Percentiles rank a stretch among this genome's conserved stretches.
Conservation (phyloP, 768 basidiomycete species). For the Kwoniella sp. region DNA sequence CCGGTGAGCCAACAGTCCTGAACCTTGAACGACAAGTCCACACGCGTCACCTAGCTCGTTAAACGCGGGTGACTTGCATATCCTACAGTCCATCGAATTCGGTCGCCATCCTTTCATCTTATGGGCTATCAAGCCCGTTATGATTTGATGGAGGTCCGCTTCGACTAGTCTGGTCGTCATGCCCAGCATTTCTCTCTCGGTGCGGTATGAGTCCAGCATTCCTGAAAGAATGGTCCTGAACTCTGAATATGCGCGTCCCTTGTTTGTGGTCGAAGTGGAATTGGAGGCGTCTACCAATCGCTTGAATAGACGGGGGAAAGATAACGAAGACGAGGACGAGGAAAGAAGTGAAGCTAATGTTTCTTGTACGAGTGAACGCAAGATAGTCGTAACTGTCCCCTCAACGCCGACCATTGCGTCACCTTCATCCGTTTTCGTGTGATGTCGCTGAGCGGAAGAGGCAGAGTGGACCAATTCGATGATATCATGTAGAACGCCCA, state of each 20-base stretch:
- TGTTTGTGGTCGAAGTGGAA: slow-evolving; percentile 50
- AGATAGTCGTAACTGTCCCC: slow-evolving; percentile 58
- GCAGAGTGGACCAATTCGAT: slow-evolving; percentile 76
- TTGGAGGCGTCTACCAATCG: slow-evolving; percentile 78
- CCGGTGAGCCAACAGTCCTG: neutral
- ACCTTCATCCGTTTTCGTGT: neutral
- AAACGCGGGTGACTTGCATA: slow-evolving; percentile 1
- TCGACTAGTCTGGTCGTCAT: slow-evolving; percentile 81
- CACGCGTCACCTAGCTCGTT: neutral
- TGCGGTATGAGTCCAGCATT: slow-evolving; percentile 94
- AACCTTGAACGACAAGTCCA: neutral
- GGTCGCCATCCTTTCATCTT: slow-evolving; percentile 55
- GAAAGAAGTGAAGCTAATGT: slow-evolving; percentile 83
- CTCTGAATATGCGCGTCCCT: slow-evolving; percentile 68
- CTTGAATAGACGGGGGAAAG: slow-evolving; percentile 90
- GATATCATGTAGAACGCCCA: slow-evolving; percentile 77
- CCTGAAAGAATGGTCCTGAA: slow-evolving; percentile 86
- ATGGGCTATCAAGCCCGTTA: slow-evolving; percentile 62
- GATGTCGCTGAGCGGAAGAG: slow-evolving; percentile 48
- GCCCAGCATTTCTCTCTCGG: slow-evolving; percentile 83
- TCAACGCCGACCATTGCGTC: slow-evolving; percentile 2
- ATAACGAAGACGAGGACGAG: slow-evolving; percentile 75
- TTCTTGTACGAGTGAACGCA: slow-evolving; percentile 77
- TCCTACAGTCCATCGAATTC: slow-evolving; percentile 11
- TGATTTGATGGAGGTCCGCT: slow-evolving; percentile 75